Base-by-base conservation (phyloP, 169 alveolate species). In the Cryptosporidium xiaoi region DNA sequence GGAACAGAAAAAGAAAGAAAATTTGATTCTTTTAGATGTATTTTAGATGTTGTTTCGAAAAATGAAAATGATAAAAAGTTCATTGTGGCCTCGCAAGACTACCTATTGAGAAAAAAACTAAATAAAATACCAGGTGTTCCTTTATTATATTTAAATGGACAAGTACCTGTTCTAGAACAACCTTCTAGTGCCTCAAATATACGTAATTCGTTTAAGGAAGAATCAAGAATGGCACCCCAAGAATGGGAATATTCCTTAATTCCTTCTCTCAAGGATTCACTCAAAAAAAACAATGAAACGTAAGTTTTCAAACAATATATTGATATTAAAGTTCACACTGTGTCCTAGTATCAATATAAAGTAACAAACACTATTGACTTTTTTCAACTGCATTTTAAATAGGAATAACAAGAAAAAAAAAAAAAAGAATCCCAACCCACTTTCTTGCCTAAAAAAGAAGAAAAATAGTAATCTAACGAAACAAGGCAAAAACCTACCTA, bases 111-210 rank as follows among this genome's bases (percentile, higher is more conserved):
- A 6, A 77, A 60, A 56, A 77, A 77, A 36, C 71, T 77, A 31
- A 58, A 44, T 3, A 77, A 77, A 40, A 34, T 77, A 24, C 87
- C 87, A 8, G 87, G 87, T 13, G 87, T 77, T n/a, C 87, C 87
- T 4, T 24, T 60, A 16, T n/a, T 77, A 18, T 77, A 77, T 13
- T 18, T 77, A 5, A 18, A 58, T 20, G 56, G 56, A 33, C 87
- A 77, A 36, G 71, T 77, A 29, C 87, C 87, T 8, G 64, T 77
- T 1, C 27, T 77, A 16, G 87, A 77, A 46, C 69, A 56, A 3
- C 87, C 87, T 12, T 77, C 87, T 46, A 3, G n/a, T 15, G 71
- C 71, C 18, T 60, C 87, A 15, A 46, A 29, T 40, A 24, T n/a
- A 16, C 87, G 56, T 6, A 33, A 77, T 3, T 24, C 36, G 31